Evolutionary conservation across 2,329 filamentous ascomycete species (phyloP).

Genomic region (Exophiala lecanii-corni): DNA sequence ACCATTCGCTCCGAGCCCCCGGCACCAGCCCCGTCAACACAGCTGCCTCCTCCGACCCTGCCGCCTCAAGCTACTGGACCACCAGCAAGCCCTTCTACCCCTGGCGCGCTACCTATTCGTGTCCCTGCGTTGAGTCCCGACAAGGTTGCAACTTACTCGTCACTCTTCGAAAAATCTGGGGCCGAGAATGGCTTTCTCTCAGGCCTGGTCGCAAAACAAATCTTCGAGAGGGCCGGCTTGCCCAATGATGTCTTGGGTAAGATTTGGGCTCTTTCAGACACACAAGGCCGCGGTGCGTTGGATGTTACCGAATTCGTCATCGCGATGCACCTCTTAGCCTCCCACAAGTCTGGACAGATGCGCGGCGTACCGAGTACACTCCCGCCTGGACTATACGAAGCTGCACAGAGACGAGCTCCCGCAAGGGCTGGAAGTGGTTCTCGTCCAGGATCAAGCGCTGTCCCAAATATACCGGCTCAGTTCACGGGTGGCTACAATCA

Average conservation of each 20-base stretch:
- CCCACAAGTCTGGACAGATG: slow-evolving; percentile 78
- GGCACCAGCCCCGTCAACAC: slow-evolving; percentile 22
- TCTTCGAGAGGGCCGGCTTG: slow-evolving; percentile 88
- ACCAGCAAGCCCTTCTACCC: slow-evolving; percentile 41
- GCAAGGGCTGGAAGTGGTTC: slow-evolving; percentile 49
- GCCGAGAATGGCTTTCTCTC: slow-evolving; percentile 72
- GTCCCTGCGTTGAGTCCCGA: slow-evolving; percentile 85
- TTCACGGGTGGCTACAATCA: slow-evolving; percentile 60
- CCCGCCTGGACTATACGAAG: slow-evolving; percentile 83
- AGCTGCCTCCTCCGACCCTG: slow-evolving; percentile 34
- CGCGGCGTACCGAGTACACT: slow-evolving; percentile 73
- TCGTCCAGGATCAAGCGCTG: slow-evolving; percentile 47
- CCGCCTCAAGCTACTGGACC: slow-evolving; percentile 54
- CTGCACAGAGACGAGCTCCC: slow-evolving; percentile 66
- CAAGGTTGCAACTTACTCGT: slow-evolving; percentile 82
- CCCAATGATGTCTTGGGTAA: slow-evolving; percentile 87
- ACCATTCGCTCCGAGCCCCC: slow-evolving; percentile 33
- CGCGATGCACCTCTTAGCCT: slow-evolving; percentile 93
- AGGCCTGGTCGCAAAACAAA: slow-evolving; percentile 72
- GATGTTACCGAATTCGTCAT: slow-evolving; percentile 92
- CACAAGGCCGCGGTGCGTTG: slow-evolving; percentile 82
- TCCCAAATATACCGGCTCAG: slow-evolving; percentile 73
- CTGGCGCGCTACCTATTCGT: slow-evolving; percentile 62
- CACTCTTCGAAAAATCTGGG: slow-evolving; percentile 85
- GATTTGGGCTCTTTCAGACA: slow-evolving; percentile 94